Evolutionary conservation across 441 rosid species (phyloP).

Genomic region (Oxalis stricta): DNA sequence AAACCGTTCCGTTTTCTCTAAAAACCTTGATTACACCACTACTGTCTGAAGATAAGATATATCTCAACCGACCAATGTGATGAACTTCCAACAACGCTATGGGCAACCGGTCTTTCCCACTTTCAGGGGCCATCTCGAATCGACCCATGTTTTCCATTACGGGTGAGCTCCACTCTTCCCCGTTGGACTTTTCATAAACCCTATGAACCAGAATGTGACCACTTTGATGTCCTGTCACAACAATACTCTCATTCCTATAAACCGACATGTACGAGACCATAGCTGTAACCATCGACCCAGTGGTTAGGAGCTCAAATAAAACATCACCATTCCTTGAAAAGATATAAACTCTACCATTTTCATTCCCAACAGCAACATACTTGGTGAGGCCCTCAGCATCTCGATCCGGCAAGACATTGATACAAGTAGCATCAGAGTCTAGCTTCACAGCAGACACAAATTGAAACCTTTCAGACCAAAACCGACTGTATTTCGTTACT

Average conservation of each 20-base stretch:
- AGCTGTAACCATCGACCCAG: conserved; percentile 52
- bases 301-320: conserved; percentile 45
- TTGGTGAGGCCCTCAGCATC: conserved; percentile 74
- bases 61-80: conserved; percentile 69
- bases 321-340: conserved; percentile 73
- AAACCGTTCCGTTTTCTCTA: conserved; percentile 49
- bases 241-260: conserved; percentile 60
- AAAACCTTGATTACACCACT: conserved; percentile 61
- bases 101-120: conserved; percentile 32
- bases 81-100: conserved; percentile 70
- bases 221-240: conserved; percentile 71
- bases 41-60: conserved; percentile 48
- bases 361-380: conserved; percentile 85
- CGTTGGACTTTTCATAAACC: conserved; percentile 45
- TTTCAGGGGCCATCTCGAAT: conserved; percentile 21
- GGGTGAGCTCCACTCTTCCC: conserved; percentile 52
- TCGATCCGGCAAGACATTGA: conserved; percentile 60
- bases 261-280: conserved; percentile 64
- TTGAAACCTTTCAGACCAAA: conserved; percentile 89
- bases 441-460: conserved; percentile 83
- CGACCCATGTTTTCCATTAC: conserved; percentile 43
- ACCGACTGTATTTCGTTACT: conserved; percentile 56
- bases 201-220: conserved; percentile 60
- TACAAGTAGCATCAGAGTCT: conserved; percentile 55
- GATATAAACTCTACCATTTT: conserved; percentile 61